phyloP scores from a whole-genome alignment of 768 basidiomycete genomes.

The Kwoniella newhampshirensis region DNA sequence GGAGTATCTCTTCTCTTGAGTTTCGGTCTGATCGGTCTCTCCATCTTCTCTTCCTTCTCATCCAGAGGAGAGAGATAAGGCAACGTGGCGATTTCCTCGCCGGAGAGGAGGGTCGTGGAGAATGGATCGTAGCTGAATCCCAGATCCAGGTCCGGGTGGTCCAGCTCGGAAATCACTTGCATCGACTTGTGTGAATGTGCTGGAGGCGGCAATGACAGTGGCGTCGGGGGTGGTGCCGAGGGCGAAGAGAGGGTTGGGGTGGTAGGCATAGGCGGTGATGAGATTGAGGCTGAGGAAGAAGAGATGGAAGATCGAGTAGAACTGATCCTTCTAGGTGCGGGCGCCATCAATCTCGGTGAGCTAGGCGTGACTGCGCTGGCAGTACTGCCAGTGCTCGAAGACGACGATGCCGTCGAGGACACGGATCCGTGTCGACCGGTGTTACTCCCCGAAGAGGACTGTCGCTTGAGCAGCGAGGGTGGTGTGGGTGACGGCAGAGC shows the following conservation, averaged over 20 bases:
- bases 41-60: no score
- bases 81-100: constrained; percentile 9
- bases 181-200: no score
- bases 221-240: constrained; percentile 9
- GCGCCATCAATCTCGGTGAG: constrained; percentile 1
- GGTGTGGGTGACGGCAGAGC: constrained; percentile 29
- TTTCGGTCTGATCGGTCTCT: constrained; percentile 20
- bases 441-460: constrained; percentile 1
- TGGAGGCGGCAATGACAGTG: constrained; percentile 13
- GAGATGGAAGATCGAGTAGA: constrained; percentile 5
- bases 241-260: constrained; percentile 12
- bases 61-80: neutral
- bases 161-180: no score
- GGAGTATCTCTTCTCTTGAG: constrained; percentile 38
- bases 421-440: constrained; percentile 3
- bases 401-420: no score
- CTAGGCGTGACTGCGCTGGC: neutral
- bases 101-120: constrained; percentile 6
- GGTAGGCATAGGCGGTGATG: constrained; percentile 17
- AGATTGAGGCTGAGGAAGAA: constrained; percentile 1
- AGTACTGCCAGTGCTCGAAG: neutral
- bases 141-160: no score
- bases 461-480: constrained; percentile 34
- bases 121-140: constrained; percentile 11
- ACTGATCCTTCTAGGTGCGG: constrained; percentile 7